Conservation (phyloP, 148 eudicot species). For the Rhododendron molle region DNA sequence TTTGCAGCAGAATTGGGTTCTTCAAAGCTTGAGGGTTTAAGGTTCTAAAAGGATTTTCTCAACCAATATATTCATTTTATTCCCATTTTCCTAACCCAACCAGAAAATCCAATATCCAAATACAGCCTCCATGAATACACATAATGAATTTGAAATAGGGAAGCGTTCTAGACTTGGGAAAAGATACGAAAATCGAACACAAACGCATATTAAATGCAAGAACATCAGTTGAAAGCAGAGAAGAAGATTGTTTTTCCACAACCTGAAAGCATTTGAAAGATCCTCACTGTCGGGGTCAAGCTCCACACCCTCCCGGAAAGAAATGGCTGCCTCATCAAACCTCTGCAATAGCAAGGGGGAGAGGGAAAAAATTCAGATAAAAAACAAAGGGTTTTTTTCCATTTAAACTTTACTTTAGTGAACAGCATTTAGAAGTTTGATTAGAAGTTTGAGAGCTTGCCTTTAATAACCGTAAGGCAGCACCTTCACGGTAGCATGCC, state of each 20-base stretch:
- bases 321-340: conserved; percentile 93
- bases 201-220: background rate
- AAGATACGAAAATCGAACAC: too few relatives aligned
- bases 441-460: too few relatives aligned
- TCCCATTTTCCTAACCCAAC: background rate
- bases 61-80: too few relatives aligned
- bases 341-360: conserved; percentile 38
- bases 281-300: conserved; percentile 88
- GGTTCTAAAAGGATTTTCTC: too few relatives aligned
- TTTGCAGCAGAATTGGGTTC: too few relatives aligned
- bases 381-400: background rate
- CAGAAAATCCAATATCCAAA: background rate
- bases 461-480: too few relatives aligned
- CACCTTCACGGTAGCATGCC: too few relatives aligned
- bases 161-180: too few relatives aligned
- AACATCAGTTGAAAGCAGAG: background rate
- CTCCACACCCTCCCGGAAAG: conserved; percentile 80
- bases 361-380: background rate
- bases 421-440: too few relatives aligned
- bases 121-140: background rate
- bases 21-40: too few relatives aligned
- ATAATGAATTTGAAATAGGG: too few relatives aligned
- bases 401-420: too few relatives aligned
- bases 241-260: background rate
- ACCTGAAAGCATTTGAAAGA: conserved; percentile 88